Evolutionary conservation across 1,139 yeast species (phyloP).

Genomic region (Scheffersomyces titani): DNA sequence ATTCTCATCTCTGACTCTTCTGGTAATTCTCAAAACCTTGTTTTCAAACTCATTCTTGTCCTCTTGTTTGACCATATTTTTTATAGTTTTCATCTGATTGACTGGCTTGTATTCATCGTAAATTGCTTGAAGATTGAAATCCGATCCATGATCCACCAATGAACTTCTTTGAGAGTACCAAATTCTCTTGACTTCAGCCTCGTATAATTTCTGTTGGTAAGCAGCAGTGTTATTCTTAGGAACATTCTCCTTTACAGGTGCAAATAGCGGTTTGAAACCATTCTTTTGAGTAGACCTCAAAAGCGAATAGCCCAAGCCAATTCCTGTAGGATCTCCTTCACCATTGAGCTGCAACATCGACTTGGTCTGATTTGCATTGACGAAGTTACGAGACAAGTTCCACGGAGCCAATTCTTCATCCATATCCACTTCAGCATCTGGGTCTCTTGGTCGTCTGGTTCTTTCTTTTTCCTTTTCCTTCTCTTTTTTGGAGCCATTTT

Average conservation of each 20-base stretch:
- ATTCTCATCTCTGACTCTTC: slow-evolving; percentile 81
- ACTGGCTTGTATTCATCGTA: slow-evolving; percentile 44
- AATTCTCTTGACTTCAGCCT: slow-evolving; percentile 83
- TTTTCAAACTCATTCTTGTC: slow-evolving; percentile 34
- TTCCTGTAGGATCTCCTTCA: slow-evolving; percentile 95
- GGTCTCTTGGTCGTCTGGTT: slow-evolving; percentile 22
- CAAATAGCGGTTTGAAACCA: slow-evolving; percentile 71
- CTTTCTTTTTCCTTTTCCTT: slow-evolving; percentile 24
- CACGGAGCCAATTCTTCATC: slow-evolving; percentile 93
- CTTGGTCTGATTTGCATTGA: slow-evolving; percentile 93
- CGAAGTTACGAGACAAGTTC: slow-evolving; percentile 88
- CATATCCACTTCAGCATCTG: slow-evolving; percentile 47
- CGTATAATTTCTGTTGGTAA: slow-evolving; percentile 87
- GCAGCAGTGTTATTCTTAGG: slow-evolving; percentile 60
- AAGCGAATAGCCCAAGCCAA: slow-evolving; percentile 89
- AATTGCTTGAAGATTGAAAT: slow-evolving; percentile 23
- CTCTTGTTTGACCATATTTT: slow-evolving; percentile 35
- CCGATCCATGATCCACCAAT: slow-evolving; percentile 45
- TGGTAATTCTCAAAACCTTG: slow-evolving; percentile 69
- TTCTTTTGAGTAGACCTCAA: slow-evolving; percentile 93
- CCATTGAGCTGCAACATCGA: slow-evolving; percentile 96
- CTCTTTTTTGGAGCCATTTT: slow-evolving; percentile 14
- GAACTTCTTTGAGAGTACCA: slow-evolving; percentile 87
- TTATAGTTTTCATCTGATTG: slow-evolving; percentile 34
- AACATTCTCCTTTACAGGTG: slow-evolving; percentile 45